A percentile compares a stretch with the other conserved stretches of the same genome.
Evolutionary conservation across 768 basidiomycete species (phyloP).

Genomic region (Candolleomyces efflorescens): DNA sequence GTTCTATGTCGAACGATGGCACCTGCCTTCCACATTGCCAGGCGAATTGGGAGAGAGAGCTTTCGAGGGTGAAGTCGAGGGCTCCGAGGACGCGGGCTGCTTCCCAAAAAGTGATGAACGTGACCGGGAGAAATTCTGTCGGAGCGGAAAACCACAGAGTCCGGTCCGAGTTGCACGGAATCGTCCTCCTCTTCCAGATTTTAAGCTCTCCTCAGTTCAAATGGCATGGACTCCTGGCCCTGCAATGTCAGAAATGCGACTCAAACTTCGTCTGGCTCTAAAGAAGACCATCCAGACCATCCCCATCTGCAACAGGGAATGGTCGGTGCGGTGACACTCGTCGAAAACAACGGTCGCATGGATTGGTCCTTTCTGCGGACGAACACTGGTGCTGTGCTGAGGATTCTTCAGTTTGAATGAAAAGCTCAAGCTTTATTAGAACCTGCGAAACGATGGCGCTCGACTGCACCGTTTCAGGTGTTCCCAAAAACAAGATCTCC

Average conservation of each 20-base stretch:
- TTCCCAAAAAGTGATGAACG: neutral
- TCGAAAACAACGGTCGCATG: slow-evolving; percentile 36
- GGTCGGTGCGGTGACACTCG: slow-evolving; percentile 52
- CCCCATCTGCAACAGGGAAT: slow-evolving; percentile 56
- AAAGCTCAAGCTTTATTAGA: neutral
- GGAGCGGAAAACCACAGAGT: neutral
- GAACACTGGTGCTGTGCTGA: slow-evolving; percentile 16
- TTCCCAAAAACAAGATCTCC: slow-evolving; percentile 57
- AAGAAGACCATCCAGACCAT: slow-evolving; percentile 29
- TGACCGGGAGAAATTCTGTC: neutral
- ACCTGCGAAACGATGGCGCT: neutral
- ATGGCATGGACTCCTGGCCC: slow-evolving; percentile 82
- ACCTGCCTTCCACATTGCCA: slow-evolving; percentile 52
- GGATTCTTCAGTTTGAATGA: slow-evolving; percentile 1
- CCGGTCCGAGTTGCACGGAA: neutral
- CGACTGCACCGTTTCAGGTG: slow-evolving; percentile 29
- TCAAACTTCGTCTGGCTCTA: slow-evolving; percentile 21
- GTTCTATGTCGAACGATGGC: slow-evolving; percentile 36
- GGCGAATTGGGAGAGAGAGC: slow-evolving; percentile 2
- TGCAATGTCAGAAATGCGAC: slow-evolving; percentile 37
- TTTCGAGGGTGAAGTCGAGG: neutral
- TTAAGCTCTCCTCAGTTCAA: slow-evolving; percentile 19
- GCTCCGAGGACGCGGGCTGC: slow-evolving; percentile 10
- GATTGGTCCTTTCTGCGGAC: slow-evolving; percentile 44
- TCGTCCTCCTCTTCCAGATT: neutral